Conservation (phyloP, 345 rosid genomes). For the Syzygium aqueum region DNA sequence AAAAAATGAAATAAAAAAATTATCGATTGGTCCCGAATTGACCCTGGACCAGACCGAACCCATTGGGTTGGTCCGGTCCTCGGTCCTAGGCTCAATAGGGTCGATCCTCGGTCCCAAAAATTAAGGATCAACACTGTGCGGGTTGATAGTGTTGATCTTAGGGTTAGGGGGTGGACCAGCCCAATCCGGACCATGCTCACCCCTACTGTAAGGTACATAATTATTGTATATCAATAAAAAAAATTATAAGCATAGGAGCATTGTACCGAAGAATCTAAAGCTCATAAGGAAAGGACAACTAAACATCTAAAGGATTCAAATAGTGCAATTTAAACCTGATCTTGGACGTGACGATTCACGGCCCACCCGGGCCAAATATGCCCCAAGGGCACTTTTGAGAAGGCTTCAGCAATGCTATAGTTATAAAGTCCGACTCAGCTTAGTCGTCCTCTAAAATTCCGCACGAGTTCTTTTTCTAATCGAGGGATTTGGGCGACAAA, state of each 20-base stretch:
- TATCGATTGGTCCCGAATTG: too few species aligned
- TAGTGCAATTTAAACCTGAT: not conserved
- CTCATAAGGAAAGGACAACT: not conserved
- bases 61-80: too few species aligned
- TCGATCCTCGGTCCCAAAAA: too few species aligned
- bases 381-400: not conserved
- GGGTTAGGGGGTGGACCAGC: too few species aligned
- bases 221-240: not conserved
- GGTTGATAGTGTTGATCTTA: too few species aligned
- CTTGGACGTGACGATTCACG: not conserved
- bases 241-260: not conserved
- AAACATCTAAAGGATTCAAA: not conserved
- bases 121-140: too few species aligned
- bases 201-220: not conserved
- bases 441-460: not conserved
- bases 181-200: too few species aligned
- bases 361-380: not conserved
- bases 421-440: too few species aligned
- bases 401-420: not conserved
- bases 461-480: not conserved
- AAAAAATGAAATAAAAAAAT: too few species aligned
- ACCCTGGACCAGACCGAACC: too few species aligned
- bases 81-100: too few species aligned
- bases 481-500: not conserved
- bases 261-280: not conserved